phyloP scores from a whole-genome alignment of 768 basidiomycete genomes.

The Pulveroboletus ravenelii region DNA sequence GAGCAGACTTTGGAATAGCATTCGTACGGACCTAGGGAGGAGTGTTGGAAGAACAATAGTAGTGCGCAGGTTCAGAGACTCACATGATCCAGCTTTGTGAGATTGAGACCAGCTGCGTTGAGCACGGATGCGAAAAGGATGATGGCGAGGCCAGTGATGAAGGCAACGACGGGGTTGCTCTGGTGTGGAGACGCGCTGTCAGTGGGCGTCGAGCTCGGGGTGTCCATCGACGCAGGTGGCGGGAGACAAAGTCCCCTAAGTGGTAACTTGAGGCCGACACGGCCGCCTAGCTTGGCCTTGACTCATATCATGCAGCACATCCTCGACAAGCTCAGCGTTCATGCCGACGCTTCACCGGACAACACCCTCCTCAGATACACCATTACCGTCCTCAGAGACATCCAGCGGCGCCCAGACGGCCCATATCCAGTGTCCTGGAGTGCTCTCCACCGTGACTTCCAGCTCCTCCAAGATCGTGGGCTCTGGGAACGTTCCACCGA shows the following conservation, averaged over 20 bases:
- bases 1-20: conserved; percentile 67
- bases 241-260: conserved; percentile 15
- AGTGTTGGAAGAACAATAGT: neutral
- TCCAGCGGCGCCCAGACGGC: conserved; percentile 21
- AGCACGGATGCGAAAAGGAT: conserved; percentile 80
- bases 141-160: conserved; percentile 83
- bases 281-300: neutral
- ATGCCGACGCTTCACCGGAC: conserved; percentile 5
- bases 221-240: conserved; percentile 17
- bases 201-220: conserved; percentile 9
- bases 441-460: conserved; percentile 17
- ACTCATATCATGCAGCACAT: conserved; percentile 25
- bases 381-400: conserved; percentile 14
- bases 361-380: conserved; percentile 19
- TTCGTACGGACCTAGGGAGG: conserved; percentile 61
- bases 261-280: too few species aligned
- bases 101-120: conserved; percentile 89
- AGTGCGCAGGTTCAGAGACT: conserved; percentile 23
- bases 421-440: conserved; percentile 23
- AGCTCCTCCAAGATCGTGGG: conserved; percentile 19
- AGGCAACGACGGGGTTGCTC: conserved; percentile 59
- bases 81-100: conserved; percentile 92
- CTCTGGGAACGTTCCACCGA: conserved; percentile 25
- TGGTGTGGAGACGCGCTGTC: conserved; percentile 33
- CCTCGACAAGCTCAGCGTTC: conserved; percentile 21